Evolutionary conservation across 768 basidiomycete genomes (phyloP), one percentile per base, ranked within the genome.

Genomic region (Rhodocollybia butyracea): DNA sequence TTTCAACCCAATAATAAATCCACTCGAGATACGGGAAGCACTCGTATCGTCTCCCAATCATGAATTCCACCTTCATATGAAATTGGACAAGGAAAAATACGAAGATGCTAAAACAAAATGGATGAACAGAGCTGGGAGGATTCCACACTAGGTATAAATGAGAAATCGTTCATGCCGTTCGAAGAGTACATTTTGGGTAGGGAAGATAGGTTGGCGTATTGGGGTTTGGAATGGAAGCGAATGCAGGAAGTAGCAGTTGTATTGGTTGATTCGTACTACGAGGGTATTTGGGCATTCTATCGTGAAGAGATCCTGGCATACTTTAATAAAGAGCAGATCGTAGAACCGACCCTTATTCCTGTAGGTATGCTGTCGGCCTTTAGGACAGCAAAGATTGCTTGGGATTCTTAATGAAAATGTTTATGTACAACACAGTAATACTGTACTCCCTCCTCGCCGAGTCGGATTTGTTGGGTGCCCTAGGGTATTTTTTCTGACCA

Each of bases 1-100:
- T 7, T 65, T 63, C 46, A 72, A 76, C 43, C 68, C 69, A 1
- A 68, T 76, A 62, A 61, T 76, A 21, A 72, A 74, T 51, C 63
- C 73, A 21, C 64, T 76, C 36, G 64, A 69, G 1, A 48, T 74
- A 3, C 57, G 58, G 24, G 45, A 46, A 15, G 27, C 3, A 2
- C 29, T 46, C 11, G 45, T 19, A 12, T 38, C 34, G 1, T 46
- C 50, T 7, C 63, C 63, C 7, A 56, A 55, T 6, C 19, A 17
- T 3, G 30, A 59, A 19, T 62, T 64, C 41, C 24, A 24, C 30
- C 29, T 47, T 10, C 46, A 46, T 27, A 58, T 60, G 57, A 36
- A 57, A 21, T 27, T 47, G 34, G 61, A 64, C 17, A 27, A 32
- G 17, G 41, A 43, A 5, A 24, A 21, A 11, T 63, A 61, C 29